phyloP scores from a whole-genome alignment of 257 asterid genomes.

The Solanum appendiculatum region DNA sequence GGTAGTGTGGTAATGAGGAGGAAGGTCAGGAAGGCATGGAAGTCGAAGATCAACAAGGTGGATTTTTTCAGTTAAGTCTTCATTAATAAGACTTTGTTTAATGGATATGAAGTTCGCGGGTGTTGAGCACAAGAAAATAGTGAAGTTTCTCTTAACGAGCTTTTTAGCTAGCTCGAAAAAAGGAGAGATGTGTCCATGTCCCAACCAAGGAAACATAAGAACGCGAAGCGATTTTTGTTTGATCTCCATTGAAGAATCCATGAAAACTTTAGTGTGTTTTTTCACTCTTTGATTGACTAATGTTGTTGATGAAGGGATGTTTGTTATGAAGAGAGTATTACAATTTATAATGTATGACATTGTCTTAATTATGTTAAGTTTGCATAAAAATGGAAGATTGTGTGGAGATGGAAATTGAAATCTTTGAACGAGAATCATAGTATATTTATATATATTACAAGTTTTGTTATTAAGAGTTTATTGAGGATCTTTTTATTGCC shows the following conservation, averaged over 20 bases:
- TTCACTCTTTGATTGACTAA: neutral
- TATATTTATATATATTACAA: neutral
- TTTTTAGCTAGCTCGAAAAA: conserved; percentile 15
- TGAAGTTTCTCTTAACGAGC: conserved; percentile 1
- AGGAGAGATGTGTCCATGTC: conserved; percentile 21
- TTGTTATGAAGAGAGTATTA: neutral
- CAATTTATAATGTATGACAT: neutral
- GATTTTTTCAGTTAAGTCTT: neutral
- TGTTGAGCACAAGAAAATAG: conserved; percentile 13
- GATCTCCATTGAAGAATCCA: neutral
- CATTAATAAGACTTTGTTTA: neutral
- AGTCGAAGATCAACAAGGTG: conserved; percentile 8
- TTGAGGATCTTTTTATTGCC: neutral
- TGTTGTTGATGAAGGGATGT: neutral
- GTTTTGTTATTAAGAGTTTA: neutral
- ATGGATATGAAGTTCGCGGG: neutral
- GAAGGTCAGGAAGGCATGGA: conserved; percentile 15
- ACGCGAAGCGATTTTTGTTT: neutral
- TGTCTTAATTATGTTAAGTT: neutral
- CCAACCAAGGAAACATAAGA: conserved; percentile 22
- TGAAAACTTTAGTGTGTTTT: neutral
- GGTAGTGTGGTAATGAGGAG: conserved; percentile 19
- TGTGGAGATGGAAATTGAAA: neutral
- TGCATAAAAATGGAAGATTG: neutral
- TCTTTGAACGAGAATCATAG: neutral